phyloP scores from a whole-genome alignment of 768 basidiomycete genomes.

The Melanogaster broomeanus region DNA sequence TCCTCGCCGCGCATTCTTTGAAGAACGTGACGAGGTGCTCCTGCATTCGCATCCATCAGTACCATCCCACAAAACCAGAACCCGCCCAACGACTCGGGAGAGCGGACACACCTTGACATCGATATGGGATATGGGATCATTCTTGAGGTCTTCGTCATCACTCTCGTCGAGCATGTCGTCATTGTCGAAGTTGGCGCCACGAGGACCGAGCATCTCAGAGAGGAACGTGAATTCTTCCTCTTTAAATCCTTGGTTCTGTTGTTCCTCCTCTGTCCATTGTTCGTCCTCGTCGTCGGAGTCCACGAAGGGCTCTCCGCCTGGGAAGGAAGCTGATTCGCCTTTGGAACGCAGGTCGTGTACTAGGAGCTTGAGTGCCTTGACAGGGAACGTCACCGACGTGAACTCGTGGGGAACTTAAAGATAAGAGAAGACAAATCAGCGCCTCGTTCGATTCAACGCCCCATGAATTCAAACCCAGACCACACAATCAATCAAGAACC shows the following conservation, averaged over 20 bases:
- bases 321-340: slow-evolving; percentile 70
- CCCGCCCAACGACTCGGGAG: not conserved
- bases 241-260: slow-evolving; percentile 55
- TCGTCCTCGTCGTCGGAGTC: slow-evolving; percentile 87
- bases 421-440: slow-evolving; percentile 23
- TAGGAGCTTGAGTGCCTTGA: slow-evolving; percentile 90
- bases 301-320: slow-evolving; percentile 57
- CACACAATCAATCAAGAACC: slow-evolving; percentile 5
- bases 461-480: not conserved
- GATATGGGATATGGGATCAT: slow-evolving; percentile 84
- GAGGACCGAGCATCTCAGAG: slow-evolving; percentile 79
- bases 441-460: not conserved
- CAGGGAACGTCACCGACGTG: slow-evolving; percentile 81
- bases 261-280: slow-evolving; percentile 93
- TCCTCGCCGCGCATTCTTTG: slow-evolving; percentile 62
- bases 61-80: slow-evolving; percentile 20
- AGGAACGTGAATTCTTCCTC: slow-evolving; percentile 82
- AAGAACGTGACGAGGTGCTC: slow-evolving; percentile 71
- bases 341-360: slow-evolving; percentile 81
- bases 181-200: slow-evolving; percentile 72
- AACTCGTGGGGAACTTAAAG: slow-evolving; percentile 81
- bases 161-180: slow-evolving; percentile 73
- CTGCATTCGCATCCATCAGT: slow-evolving; percentile 36
- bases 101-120: slow-evolving; percentile 63
- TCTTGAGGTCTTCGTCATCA: slow-evolving; percentile 86